Conservation (phyloP, 2,329 filamentous ascomycete species). For the Biscogniauxia marginata region DNA sequence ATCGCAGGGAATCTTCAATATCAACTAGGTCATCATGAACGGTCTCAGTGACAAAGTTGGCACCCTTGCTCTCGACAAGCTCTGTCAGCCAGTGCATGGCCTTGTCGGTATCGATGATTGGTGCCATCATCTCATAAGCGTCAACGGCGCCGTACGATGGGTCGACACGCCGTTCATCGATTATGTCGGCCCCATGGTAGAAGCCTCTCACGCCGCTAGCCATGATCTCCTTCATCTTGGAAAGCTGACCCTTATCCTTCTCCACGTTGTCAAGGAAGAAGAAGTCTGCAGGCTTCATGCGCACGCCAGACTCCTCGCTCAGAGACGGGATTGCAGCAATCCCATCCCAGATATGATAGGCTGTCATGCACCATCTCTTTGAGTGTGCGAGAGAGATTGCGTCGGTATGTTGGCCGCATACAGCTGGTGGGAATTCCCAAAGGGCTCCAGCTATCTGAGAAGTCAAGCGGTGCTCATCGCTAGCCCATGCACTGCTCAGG, state of each 20-base stretch:
- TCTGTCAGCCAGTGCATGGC: constrained; percentile 42
- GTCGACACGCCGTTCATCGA: constrained; percentile 36
- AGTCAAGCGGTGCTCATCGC: constrained; percentile 38
- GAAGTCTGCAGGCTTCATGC: constrained; percentile 39
- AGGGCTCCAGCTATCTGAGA: constrained; percentile 47
- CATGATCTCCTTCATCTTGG: constrained; percentile 42
- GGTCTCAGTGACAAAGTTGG: constrained; percentile 36
- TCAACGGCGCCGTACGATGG: constrained; percentile 37
- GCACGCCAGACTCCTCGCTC: constrained; percentile 35
- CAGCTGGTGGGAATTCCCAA: constrained; percentile 46
- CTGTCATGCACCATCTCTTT: constrained; percentile 41
- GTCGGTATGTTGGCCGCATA: constrained; percentile 43
- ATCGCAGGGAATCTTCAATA: constrained; percentile 34
- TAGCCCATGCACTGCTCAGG: constrained; percentile 42
- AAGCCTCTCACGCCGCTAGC: constrained; percentile 39
- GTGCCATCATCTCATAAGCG: constrained; percentile 44
- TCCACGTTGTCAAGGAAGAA: constrained; percentile 39
- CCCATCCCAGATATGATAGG: constrained; percentile 41
- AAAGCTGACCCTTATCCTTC: constrained; percentile 31
- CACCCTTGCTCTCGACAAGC: constrained; percentile 42
- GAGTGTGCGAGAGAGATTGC: constrained; percentile 39
- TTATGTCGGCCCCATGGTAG: constrained; percentile 33
- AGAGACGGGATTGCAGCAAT: constrained; percentile 36
- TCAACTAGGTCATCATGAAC: constrained; percentile 36
- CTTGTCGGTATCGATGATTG: constrained; percentile 45